phyloP scores from a whole-genome alignment of 129 eudicot species.

The Kitagawia praeruptora region DNA sequence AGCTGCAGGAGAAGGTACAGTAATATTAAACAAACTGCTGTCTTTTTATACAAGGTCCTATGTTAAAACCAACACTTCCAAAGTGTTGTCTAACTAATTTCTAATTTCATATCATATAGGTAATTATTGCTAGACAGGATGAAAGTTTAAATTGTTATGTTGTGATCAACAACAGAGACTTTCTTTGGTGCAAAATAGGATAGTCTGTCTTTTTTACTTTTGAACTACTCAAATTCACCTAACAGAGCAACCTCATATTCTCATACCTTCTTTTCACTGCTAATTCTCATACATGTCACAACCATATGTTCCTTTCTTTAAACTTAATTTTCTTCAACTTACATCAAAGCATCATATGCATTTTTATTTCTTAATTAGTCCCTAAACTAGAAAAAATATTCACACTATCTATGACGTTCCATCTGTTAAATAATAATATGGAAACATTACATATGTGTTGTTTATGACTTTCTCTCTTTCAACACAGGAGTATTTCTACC shows the following conservation, averaged over 20 bases:
- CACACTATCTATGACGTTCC: background rate
- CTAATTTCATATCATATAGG: background rate
- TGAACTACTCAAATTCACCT: background rate
- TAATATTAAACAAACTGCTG: background rate
- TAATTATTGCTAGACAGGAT: no score
- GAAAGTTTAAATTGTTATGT: background rate
- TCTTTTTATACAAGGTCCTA: no score
- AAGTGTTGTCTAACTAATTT: no score
- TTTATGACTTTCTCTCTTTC: background rate
- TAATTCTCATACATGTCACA: background rate
- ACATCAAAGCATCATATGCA: background rate
- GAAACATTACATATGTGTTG: background rate
- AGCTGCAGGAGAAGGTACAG: slow-evolving; percentile 85
- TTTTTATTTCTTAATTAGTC: slow-evolving; percentile 1
- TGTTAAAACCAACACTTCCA: no score
- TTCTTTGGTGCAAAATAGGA: background rate
- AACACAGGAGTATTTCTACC: slow-evolving; percentile 40
- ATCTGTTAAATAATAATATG: background rate
- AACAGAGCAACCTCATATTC: background rate
- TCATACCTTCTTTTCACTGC: background rate
- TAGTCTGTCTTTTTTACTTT: background rate
- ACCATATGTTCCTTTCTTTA: background rate
- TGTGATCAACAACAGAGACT: background rate
- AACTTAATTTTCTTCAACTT: background rate
- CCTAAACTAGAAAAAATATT: background rate